Base-by-base conservation (phyloP, 139 green algal species). In the Chlorella vulgaris region DNA sequence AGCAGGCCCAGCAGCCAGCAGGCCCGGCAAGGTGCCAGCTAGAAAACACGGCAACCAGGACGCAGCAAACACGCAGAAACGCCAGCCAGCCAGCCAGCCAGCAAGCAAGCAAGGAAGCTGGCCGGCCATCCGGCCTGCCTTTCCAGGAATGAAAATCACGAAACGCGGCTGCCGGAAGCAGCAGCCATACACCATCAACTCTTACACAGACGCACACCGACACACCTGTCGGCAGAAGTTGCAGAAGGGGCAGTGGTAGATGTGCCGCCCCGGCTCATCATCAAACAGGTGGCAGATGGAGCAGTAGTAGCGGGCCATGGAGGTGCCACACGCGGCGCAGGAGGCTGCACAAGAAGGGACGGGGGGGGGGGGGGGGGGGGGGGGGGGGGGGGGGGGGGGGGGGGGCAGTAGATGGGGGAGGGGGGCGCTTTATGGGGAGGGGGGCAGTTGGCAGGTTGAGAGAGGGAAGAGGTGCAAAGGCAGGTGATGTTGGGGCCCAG, bases 191-290 rank as follows among this genome's bases (percentile, higher is more conserved):
- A 55, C 47, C 47, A 24, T 24, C 47, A 55, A 10, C 47, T 55
- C 10, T 15, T 24, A 55, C 47, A 55, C 47, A 55, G 13, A 55
- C 22, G 19, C n/a, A n/a, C n/a, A 29, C 10, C 15, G 13, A 1
- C 78, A 10, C 61, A 81, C 81, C 81, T 85, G 84, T 69, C 88
- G 84, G 88, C 95, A 99, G 69, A 99, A 91, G 87, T 99, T 99
- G 93, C 96, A 99, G 90, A 98, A 99, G 55, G 94, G 96, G 90
- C 96, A 99, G 91, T 99, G 96, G 90, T 99, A 99, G 85, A 99
- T 98, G 89, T 93, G 78, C 28, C 78, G 80, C 4, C 78, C 84
- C 0, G 85, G 84, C 67, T 94, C 84, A 82, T 98, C 92, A 77
- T 99, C 96, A 81, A 96, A 98, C 50, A 99, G 88, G 84, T 98